phyloP scores from a whole-genome alignment of 441 rosid species.

The Rhodomyrtus psidioides region DNA sequence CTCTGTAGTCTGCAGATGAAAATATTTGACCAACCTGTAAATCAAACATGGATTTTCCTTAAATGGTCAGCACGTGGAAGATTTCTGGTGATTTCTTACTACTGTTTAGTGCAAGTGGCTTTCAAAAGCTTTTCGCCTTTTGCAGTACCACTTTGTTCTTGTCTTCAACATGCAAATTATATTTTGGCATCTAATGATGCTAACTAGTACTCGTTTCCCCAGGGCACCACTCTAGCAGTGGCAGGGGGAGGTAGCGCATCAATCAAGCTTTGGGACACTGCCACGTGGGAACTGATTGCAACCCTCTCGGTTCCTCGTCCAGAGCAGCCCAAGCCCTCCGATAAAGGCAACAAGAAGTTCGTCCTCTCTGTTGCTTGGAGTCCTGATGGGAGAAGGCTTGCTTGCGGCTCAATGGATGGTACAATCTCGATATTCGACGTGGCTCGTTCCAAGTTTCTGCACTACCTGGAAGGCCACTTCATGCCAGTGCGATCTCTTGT shows the following conservation, averaged over 20 bases:
- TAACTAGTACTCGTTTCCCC: constrained; percentile 3
- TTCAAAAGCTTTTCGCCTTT: not conserved
- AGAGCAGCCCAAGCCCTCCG: constrained; percentile 74
- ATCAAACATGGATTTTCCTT: not conserved
- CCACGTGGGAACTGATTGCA: constrained; percentile 71
- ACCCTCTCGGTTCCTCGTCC: constrained; percentile 79
- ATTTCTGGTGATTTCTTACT: not conserved
- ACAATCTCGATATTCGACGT: constrained; percentile 81
- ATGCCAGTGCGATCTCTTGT: constrained; percentile 93
- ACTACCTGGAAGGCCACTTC: constrained; percentile 85
- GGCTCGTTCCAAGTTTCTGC: constrained; percentile 69
- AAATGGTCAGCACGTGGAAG: not conserved
- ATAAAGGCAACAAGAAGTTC: constrained; percentile 88
- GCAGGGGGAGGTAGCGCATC: constrained; percentile 98
- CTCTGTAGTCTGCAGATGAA: not conserved
- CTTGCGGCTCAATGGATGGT: constrained; percentile 98
- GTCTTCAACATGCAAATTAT: not conserved
- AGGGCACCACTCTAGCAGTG: constrained; percentile 95
- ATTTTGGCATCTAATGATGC: not conserved
- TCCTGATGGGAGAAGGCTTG: constrained; percentile 73
- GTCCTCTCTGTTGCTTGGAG: constrained; percentile 92
- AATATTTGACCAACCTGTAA: not conserved
- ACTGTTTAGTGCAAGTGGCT: not conserved
- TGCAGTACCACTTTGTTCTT: not conserved
- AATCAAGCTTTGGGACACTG: constrained; percentile 93